Percentiles rank a stretch among this genome's conserved stretches.
These are phyloP conservation scores for Nakazawaea laoshanensis DNA, from an alignment of 805 yeast genomes.

Conservation along the genomic window DNA sequence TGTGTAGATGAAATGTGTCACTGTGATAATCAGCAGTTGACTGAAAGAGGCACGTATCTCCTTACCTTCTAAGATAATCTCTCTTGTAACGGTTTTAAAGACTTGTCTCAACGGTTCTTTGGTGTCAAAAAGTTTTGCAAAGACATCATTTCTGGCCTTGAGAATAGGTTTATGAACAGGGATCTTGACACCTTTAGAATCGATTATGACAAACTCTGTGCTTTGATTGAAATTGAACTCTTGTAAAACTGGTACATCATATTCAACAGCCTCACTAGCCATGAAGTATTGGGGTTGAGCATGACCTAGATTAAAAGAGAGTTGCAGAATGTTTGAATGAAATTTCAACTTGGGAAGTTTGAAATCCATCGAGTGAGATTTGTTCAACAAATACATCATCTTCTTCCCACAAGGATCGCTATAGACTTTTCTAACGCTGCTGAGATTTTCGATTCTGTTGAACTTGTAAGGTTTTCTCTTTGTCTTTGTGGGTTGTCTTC, in stretches of 20 bases:
- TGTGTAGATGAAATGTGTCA: constrained; percentile 19
- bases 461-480: constrained; percentile 37
- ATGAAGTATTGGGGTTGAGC: too few species aligned
- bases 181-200: constrained; percentile 2
- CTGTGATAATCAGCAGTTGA: constrained; percentile 13
- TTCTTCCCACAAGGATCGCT: constrained; percentile 64
- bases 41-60: constrained; percentile 4
- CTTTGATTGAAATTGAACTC: too few species aligned
- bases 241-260: too few species aligned
- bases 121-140: constrained; percentile 18
- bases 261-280: too few species aligned
- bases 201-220: too few species aligned
- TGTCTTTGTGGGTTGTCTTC: constrained; percentile 17
- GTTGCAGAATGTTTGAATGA: too few species aligned
- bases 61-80: constrained; percentile 15
- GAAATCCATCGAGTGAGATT: too few species aligned
- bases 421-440: constrained; percentile 50
- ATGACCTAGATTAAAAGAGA: too few species aligned
- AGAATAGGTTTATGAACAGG: constrained; percentile 25
- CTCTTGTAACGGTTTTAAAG: too few species aligned
- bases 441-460: constrained; percentile 41
- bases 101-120: too few species aligned
- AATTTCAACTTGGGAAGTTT: too few species aligned
- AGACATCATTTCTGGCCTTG: constrained; percentile 22
- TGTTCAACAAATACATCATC: too few species aligned